These are phyloP conservation scores for Solanum hybrid DNA, from an alignment of 305 asterid genomes.

Conservation along the genomic window DNA sequence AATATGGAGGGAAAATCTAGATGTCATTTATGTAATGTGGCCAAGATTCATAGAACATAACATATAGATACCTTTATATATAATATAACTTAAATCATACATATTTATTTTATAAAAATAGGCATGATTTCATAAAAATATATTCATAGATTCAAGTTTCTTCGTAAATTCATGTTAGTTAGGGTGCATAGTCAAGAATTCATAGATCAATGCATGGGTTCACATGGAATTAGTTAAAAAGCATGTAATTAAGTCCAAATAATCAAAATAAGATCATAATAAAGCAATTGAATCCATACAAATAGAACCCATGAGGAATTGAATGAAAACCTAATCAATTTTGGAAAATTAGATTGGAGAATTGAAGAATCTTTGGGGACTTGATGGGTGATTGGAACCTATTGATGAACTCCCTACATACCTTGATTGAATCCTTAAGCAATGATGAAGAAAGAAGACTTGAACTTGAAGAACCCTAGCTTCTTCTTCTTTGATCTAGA, in stretches of 20 bases:
- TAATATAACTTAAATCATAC: neutral
- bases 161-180: neutral
- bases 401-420: neutral
- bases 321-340: no score
- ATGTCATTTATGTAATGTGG: no score
- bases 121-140: neutral
- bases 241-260: neutral
- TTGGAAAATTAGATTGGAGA: neutral
- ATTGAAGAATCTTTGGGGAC: neutral
- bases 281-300: neutral
- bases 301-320: no score
- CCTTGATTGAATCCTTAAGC: neutral
- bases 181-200: neutral
- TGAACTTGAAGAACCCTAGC: neutral
- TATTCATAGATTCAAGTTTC: neutral
- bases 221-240: neutral
- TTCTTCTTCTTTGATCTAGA: neutral
- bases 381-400: neutral
- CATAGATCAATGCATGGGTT: neutral
- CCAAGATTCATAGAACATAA: no score
- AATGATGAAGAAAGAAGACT: neutral
- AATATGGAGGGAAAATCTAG: neutral
- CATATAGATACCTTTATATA: neutral
- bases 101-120: no score
- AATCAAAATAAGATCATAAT: neutral